A percentile compares a stretch with the other conserved stretches of the same genome.
Conservation (phyloP, 345 rosid species). For the Streptanthus diversifolius region DNA sequence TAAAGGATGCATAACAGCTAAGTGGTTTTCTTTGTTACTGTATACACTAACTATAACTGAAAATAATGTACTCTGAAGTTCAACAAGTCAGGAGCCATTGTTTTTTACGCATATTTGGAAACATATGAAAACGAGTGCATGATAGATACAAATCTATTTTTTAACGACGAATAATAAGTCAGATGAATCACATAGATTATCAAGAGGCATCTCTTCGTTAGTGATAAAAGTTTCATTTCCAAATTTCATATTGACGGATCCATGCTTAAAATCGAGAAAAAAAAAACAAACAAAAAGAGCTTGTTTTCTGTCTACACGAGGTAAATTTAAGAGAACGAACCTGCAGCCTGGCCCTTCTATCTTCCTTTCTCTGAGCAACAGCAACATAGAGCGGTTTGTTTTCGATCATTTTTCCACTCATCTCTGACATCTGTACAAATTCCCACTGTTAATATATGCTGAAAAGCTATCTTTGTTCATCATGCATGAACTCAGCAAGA, state of each 20-base stretch:
- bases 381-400: slow-evolving; percentile 40
- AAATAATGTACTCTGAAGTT: neutral
- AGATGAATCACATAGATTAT: neutral
- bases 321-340: slow-evolving; percentile 17
- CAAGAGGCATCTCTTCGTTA: slow-evolving; percentile 9
- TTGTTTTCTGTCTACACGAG: neutral
- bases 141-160: no score
- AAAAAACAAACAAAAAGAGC: neutral
- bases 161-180: neutral
- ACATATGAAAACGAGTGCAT: neutral
- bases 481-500: neutral
- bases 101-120: neutral
- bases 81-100: neutral
- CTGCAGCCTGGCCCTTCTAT: slow-evolving; percentile 37
- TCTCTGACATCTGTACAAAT: slow-evolving; percentile 26
- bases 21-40: slow-evolving; percentile 32
- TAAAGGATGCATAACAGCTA: neutral
- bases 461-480: neutral
- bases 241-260: neutral
- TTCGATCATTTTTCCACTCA: slow-evolving; percentile 38
- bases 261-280: neutral
- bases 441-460: neutral
- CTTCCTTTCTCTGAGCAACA: slow-evolving; percentile 37
- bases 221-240: neutral
- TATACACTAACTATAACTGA: neutral